Base-by-base conservation (phyloP, 2,329 filamentous ascomycete genomes). In the Beauveria medogensis region DNA sequence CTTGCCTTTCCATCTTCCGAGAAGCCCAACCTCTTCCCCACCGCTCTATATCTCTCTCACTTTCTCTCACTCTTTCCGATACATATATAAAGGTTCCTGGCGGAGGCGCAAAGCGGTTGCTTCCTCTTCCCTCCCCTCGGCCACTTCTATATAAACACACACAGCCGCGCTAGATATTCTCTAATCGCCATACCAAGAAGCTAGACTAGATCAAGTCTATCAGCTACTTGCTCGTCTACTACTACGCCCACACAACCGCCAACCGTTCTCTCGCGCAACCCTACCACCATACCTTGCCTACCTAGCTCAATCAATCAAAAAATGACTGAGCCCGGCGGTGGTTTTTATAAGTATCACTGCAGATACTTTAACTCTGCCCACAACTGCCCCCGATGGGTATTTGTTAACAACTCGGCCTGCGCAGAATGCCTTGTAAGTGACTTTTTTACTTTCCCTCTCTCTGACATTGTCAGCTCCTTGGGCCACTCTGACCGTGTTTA, bases 271-370 rank as follows among this genome's bases (percentile, higher is more conserved):
- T 59, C 47, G 3, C 22, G 18, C 9, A 6, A 14, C 2, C 22
- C 26, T 24, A 3, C 48, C 40, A 47, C 56, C 46, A 14, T 34
- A 40, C 48, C 10, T 58, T 58, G 8, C 46, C 46, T 16, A 37
- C 34, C 34, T 34, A 54, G 40, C 37, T 40, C 16, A 28, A 6
- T 18, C 30, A 37, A 37, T 5, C 34, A 6, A 5, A 62, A 51
- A 12, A 72, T 73, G 71, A 72, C 69, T 57, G 67, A 67, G 20
- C 66, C 73, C 64, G 77, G 78, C 50, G 75, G 76, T 41, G 77
- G 77, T 43, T 80, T 76, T 63, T 82, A 81, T 68, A 81, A 78
- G 71, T 82, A 80, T 69, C 75, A 78, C 47, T 83, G 80, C 76
- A 82, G 81, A 70, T 80, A 82, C 72, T 34, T 34, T 12, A 34